Evolutionary conservation across 78 protist species (phyloP), one percentile per base, ranked within the genome.

Genomic region (Dictyostelium intermedium): DNA sequence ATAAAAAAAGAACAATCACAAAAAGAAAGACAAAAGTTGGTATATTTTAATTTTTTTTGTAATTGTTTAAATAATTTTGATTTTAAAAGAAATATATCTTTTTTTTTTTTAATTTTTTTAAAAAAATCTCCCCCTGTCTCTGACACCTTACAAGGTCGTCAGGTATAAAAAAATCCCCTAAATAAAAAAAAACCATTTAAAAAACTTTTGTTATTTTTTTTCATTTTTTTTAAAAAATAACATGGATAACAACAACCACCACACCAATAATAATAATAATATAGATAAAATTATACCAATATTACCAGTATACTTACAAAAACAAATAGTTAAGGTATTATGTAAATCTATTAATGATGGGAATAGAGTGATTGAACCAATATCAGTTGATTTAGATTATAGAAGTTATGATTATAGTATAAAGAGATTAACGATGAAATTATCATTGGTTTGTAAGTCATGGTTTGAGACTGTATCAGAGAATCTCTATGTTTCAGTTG

Each of bases 261-360:
- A 56, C 25, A 56, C 8, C 25, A 56, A 56, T 2, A 13, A 56
- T 56, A 20, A 63, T 63, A 25, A 72, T 18, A 18, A 32, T 72
- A 32, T 34, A 34, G 14, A 32, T 34, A 72, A 34, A 72, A 18
- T 27, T 72, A 34, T 14, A 25, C 79, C 79, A 34, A 72, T 16
- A 35, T 20, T 73, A 73, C 80, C 80, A 73, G 41, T 0, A 13
- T 73, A 73, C 35, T 73, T 73, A 73, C 80, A 73, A 73, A 73
- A 73, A 73, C n/a, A 73, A 32, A 73, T 73, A 20, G 20, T 73
- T 73, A 73, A 73, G 35, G 35, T 73, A 73, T 34, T 73, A 73
- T 73, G 80, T 35, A 35, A 6, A 16, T 18, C 13, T 73, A 73
- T 73, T 11, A 73, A 73, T 73, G 43, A 73, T 0, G 16, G 8